Evolutionary conservation across 495 filamentous ascomycete genomes (phyloP), one percentile per base, ranked within the genome.

Genomic region (Pseudevernia furfuracea): DNA sequence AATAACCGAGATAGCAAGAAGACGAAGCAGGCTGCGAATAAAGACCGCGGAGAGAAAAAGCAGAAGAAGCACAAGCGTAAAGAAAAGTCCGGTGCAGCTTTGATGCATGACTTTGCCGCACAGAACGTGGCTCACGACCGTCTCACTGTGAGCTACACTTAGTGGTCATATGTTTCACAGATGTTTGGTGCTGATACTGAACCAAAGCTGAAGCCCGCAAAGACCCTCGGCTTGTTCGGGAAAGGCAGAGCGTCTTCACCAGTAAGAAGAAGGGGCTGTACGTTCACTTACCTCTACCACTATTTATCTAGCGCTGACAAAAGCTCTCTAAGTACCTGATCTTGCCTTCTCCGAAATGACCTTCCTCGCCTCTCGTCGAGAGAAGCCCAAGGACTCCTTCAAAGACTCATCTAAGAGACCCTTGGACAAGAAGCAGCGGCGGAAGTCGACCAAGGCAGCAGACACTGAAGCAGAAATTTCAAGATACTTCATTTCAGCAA

Each of bases 221-320:
- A 75, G 56, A 77, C 70, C 46, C 72, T 78, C 70, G 90, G 90
- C 0, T 74, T 94, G 10, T 93, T 93, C 72, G 83, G 81, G 32
- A 92, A 86, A 69, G 88, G 88, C 3, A 84, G 81, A 59, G 77
- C 82, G 36, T 91, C 89, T 15, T 83, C 81, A 52, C 82, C 81
- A 36, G 63, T 83, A 60, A 76, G 72, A 65, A 75, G 79, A 64
- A 76, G 73, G 66, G 77, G 78, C 62, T 68, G 79, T 82, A 73
- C 72, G 75, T 71, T 52, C 59, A 32, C 48, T 19, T 11, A 17
- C 38, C 32, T 19, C 21, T 38, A 39, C 63, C 37, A 39, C 23
- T 1, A 17, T 0, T 55, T 39, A 11, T 25, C 19, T 15, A 25
- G 11, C 19, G 46, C 63, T 64, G 12, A 63, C 34, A 48, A 30